phyloP scores from a whole-genome alignment of 2,329 filamentous ascomycete species.

The Emmonsiellopsis sp. region DNA sequence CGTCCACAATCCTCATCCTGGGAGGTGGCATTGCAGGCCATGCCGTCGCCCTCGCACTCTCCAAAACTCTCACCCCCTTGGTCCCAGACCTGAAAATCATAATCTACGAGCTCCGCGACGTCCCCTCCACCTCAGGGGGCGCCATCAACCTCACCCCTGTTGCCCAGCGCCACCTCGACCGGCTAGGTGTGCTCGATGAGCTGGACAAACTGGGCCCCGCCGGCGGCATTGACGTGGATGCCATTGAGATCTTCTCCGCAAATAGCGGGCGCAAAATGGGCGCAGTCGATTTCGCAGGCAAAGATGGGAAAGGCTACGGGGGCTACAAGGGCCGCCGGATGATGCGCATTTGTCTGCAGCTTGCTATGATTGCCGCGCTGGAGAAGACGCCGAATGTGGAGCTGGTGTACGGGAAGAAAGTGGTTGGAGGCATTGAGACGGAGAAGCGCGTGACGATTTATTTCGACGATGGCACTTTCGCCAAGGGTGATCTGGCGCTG shows the following conservation, averaged over 20 bases:
- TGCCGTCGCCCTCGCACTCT: slow-evolving; percentile 14
- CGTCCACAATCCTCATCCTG: slow-evolving; percentile 12
- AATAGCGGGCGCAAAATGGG: slow-evolving; percentile 32
- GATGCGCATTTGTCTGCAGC: slow-evolving; percentile 32
- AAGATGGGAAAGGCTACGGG: slow-evolving; percentile 28
- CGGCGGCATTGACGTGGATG: slow-evolving; percentile 31
- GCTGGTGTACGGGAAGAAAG: slow-evolving; percentile 35
- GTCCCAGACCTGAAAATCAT: slow-evolving; percentile 21
- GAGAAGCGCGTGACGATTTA: slow-evolving; percentile 23
- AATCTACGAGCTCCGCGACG: slow-evolving; percentile 31
- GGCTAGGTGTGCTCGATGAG: slow-evolving; percentile 32
- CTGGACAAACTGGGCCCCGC: slow-evolving; percentile 30
- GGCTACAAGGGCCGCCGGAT: slow-evolving; percentile 34
- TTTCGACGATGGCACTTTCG: slow-evolving; percentile 30
- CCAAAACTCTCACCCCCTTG: slow-evolving; percentile 11
- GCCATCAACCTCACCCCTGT: slow-evolving; percentile 38
- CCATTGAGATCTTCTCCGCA: slow-evolving; percentile 32
- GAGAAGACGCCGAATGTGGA: slow-evolving; percentile 28
- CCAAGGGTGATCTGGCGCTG: slow-evolving; percentile 27
- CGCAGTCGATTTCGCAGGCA: slow-evolving; percentile 29
- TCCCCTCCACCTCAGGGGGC: slow-evolving; percentile 35
- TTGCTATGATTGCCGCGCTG: slow-evolving; percentile 32
- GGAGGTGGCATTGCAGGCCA: slow-evolving; percentile 15
- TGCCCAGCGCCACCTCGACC: slow-evolving; percentile 34
- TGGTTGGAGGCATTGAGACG: slow-evolving; percentile 27